Evolutionary conservation across 2,329 filamentous ascomycete species (phyloP).

Genomic region (Beauveria sp.): DNA sequence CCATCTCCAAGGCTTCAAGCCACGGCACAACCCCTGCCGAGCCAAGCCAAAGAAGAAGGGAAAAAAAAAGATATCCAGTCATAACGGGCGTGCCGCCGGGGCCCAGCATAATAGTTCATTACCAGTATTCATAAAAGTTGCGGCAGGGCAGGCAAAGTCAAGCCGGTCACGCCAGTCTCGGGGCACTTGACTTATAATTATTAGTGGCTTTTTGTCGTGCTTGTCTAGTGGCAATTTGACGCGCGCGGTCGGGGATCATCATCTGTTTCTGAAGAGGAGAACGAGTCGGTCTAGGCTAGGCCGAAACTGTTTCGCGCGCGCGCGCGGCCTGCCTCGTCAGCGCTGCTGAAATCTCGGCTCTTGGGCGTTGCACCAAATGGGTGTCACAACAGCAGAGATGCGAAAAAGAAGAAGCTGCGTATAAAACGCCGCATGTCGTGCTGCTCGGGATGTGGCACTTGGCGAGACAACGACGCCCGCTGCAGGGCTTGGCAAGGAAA

Average conservation of each 20-base stretch:
- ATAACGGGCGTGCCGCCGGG: constrained; percentile 1
- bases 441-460: too few species aligned
- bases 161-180: too few species aligned
- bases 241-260: constrained; percentile 6
- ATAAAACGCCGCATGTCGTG: too few species aligned
- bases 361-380: too few species aligned
- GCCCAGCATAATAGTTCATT: not conserved
- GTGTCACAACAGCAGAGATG: too few species aligned
- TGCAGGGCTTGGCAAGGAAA: too few species aligned
- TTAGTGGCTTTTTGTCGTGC: not conserved
- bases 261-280: not conserved
- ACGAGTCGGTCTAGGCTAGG: not conserved
- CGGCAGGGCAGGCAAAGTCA: too few species aligned
- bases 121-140: too few species aligned
- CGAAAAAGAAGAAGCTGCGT: too few species aligned
- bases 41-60: not conserved
- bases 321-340: too few species aligned
- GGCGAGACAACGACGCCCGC: too few species aligned
- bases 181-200: not conserved
- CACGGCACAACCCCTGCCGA: not conserved
- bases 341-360: too few species aligned
- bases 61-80: not conserved
- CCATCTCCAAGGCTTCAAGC: not conserved
- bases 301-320: not conserved
- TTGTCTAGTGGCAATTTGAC: not conserved